phyloP scores from a whole-genome alignment of 2,329 filamentous ascomycete species.

The Penicillium polonicum region DNA sequence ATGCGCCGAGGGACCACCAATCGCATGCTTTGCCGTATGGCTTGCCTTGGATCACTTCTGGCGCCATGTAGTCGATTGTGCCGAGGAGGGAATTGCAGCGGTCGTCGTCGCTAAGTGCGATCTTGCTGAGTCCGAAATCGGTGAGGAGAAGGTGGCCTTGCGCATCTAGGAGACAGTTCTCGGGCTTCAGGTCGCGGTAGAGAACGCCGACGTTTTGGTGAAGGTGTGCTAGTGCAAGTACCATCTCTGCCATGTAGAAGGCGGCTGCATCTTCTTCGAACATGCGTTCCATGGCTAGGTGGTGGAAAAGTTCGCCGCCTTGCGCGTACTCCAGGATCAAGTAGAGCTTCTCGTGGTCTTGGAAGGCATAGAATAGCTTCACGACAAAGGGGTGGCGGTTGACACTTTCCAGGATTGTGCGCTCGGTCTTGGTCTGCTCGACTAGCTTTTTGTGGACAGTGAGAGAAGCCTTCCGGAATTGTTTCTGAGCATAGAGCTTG shows the following conservation, averaged over 20 bases:
- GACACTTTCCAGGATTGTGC: conserved; percentile 89
- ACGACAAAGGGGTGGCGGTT: conserved; percentile 97
- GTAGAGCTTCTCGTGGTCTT: conserved; percentile 96
- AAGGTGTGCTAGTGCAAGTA: conserved; percentile 87
- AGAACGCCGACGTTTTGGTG: conserved; percentile 91
- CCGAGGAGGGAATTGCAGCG: conserved; percentile 87
- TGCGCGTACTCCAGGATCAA: conserved; percentile 96
- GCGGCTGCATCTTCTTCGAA: conserved; percentile 85
- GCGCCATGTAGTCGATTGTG: conserved; percentile 98
- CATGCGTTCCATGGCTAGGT: conserved; percentile 90
- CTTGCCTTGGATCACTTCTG: conserved; percentile 83
- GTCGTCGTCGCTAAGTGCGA: conserved; percentile 69
- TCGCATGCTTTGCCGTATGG: conserved; percentile 94
- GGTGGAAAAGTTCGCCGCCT: conserved; percentile 95
- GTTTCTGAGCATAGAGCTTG: conserved; percentile 92
- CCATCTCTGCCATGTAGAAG: conserved; percentile 99
- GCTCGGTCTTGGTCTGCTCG: conserved; percentile 96
- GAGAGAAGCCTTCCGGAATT: conserved; percentile 94
- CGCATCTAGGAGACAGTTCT: conserved; percentile 90
- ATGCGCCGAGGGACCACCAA: conserved; percentile 96
- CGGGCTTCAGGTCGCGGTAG: conserved; percentile 95
- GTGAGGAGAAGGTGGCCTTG: conserved; percentile 92
- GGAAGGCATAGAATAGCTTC: conserved; percentile 96
- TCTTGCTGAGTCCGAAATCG: conserved; percentile 96
- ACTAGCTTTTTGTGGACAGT: conserved; percentile 94